These are phyloP conservation scores for Crucibulum laeve DNA, from an alignment of 768 basidiomycete species.

Conservation along the genomic window DNA sequence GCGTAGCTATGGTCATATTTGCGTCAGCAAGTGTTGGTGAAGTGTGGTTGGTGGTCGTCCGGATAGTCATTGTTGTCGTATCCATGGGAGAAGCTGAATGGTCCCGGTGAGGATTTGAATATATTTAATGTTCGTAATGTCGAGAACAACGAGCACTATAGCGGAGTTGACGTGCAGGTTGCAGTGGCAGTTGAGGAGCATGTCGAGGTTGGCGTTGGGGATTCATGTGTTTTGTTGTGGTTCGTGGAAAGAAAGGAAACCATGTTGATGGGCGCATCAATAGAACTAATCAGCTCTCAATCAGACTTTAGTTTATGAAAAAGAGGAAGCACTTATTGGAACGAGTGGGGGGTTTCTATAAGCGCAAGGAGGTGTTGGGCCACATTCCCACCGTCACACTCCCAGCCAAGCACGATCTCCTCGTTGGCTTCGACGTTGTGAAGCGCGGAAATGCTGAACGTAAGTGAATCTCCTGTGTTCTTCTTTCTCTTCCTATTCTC, in stretches of 20 bases:
- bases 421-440: conserved; percentile 72
- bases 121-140: too few relatives aligned
- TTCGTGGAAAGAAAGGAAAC: conserved; percentile 2
- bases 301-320: conserved; percentile 4
- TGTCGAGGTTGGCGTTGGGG: neutral
- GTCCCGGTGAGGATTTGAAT: too few relatives aligned
- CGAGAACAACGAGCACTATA: too few relatives aligned
- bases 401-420: conserved; percentile 90
- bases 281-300: too few relatives aligned
- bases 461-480: conserved; percentile 32
- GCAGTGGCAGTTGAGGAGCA: conserved; percentile 6
- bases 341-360: conserved; percentile 50
- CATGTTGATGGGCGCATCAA: conserved; percentile 14
- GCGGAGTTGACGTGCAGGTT: too few relatives aligned
- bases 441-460: conserved; percentile 79
- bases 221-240: neutral
- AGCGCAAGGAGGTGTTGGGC: conserved; percentile 75
- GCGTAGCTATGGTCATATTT: too few relatives aligned
- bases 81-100: too few relatives aligned
- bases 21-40: too few relatives aligned
- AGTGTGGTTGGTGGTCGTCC: too few relatives aligned
- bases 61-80: too few relatives aligned
- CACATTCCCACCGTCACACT: conserved; percentile 92
- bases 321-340: conserved; percentile 43
- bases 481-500: conserved; percentile 15